Percentiles rank a stretch among this genome's conserved stretches.
These are phyloP conservation scores for Penicillium aurantiogriseum DNA, from an alignment of 2,329 filamentous ascomycete genomes.

Conservation along the genomic window DNA sequence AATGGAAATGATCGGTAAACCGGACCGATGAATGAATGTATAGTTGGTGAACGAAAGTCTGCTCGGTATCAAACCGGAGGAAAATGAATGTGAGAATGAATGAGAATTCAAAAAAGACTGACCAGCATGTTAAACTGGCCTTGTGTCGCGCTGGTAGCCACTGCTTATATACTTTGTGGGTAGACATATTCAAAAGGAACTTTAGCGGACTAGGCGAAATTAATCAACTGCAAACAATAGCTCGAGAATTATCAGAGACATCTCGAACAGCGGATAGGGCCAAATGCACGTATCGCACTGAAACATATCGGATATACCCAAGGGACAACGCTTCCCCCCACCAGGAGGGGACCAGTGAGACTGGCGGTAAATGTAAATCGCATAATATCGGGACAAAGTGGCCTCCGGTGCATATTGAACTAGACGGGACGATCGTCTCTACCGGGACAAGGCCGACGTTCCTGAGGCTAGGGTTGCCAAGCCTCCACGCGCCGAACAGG, in stretches of 20 bases:
- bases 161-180: slow-evolving; percentile 11
- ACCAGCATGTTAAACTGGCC: slow-evolving; percentile 13
- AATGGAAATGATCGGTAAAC: slow-evolving; percentile 22
- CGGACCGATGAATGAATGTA: slow-evolving; percentile 18
- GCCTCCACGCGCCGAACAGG: slow-evolving; percentile 24
- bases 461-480: slow-evolving; percentile 19
- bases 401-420: background rate
- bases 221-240: slow-evolving; percentile 17
- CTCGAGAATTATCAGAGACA: background rate
- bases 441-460: slow-evolving; percentile 18
- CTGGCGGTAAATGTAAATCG: slow-evolving; percentile 6
- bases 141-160: background rate
- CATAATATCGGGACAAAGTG: slow-evolving; percentile 3
- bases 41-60: slow-evolving; percentile 16
- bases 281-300: slow-evolving; percentile 9
- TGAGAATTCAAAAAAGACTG: slow-evolving; percentile 19
- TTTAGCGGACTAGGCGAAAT: background rate
- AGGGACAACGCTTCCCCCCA: slow-evolving; percentile 13
- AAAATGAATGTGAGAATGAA: slow-evolving; percentile 19
- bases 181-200: background rate
- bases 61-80: slow-evolving; percentile 24
- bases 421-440: background rate
- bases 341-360: slow-evolving; percentile 10
- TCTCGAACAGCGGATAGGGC: slow-evolving; percentile 4
- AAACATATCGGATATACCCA: slow-evolving; percentile 16